phyloP scores from a whole-genome alignment of 805 yeast species.

The Debaryomyces tyrocola region DNA sequence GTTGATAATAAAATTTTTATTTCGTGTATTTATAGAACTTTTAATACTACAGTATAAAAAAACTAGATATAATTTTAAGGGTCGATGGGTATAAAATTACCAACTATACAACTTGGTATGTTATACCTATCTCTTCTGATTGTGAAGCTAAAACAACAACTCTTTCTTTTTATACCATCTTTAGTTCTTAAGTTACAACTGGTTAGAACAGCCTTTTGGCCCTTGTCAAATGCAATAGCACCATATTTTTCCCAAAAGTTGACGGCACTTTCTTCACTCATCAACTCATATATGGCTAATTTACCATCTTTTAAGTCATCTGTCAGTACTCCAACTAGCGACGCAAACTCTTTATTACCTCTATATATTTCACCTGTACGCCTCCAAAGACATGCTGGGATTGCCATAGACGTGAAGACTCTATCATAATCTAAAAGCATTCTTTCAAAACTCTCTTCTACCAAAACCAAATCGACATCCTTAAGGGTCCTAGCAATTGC shows the following conservation, averaged over 20 bases:
- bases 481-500: constrained; percentile 88
- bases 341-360: constrained; percentile 95
- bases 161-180: constrained; percentile 75
- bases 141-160: constrained; percentile 93
- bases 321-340: constrained; percentile 82
- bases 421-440: constrained; percentile 92
- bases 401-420: constrained; percentile 95
- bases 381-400: constrained; percentile 96
- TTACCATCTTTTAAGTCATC: constrained; percentile 93
- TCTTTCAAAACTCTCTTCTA: constrained; percentile 91
- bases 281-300: constrained; percentile 85
- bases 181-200: constrained; percentile 83
- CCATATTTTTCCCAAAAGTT: constrained; percentile 98
- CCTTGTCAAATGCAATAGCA: constrained; percentile 92
- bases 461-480: constrained; percentile 87
- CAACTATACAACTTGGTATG: constrained; percentile 94
- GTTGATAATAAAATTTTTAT: neutral
- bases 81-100: constrained; percentile 85
- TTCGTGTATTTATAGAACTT: neutral
- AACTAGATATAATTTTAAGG: constrained; percentile 18
- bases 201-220: constrained; percentile 91
- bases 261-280: constrained; percentile 95
- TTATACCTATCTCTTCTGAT: constrained; percentile 90
- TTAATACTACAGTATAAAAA: constrained; percentile 2
- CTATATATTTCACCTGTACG: constrained; percentile 95